phyloP scores from a whole-genome alignment of 768 basidiomycete genomes.

The Mycena alexandri region DNA sequence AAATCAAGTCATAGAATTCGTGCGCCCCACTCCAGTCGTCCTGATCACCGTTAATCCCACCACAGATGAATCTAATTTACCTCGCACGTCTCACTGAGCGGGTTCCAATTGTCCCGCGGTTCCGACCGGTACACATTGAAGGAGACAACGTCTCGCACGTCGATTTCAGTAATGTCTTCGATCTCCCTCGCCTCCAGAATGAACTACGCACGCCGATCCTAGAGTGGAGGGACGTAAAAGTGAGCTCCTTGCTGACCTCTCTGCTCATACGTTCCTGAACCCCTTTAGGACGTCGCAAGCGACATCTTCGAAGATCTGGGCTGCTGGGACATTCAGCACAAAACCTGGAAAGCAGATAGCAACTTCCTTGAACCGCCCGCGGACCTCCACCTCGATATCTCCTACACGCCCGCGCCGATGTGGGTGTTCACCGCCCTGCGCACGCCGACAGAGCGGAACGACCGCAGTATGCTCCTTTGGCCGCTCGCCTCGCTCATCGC shows the following conservation, averaged over 20 bases:
- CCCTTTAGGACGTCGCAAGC: conserved; percentile 40
- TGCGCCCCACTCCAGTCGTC: not conserved
- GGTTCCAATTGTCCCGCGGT: conserved; percentile 52
- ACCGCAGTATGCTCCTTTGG: conserved; percentile 34
- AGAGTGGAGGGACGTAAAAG: conserved; percentile 55
- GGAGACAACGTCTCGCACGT: conserved; percentile 36
- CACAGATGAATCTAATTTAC: conserved; percentile 50
- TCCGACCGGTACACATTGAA: conserved; percentile 47
- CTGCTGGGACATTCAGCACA: conserved; percentile 52
- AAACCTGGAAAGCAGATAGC: conserved; percentile 14
- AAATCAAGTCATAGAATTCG: conserved; percentile 26
- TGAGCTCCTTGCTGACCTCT: conserved; percentile 14
- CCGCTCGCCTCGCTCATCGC: conserved; percentile 37
- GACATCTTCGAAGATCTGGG: conserved; percentile 40
- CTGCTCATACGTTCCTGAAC: not conserved
- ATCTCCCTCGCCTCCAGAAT: conserved; percentile 46
- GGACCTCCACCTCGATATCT: conserved; percentile 32
- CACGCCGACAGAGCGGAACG: conserved; percentile 20
- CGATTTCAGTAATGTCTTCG: conserved; percentile 51
- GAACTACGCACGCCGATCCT: conserved; percentile 47
- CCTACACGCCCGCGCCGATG: conserved; percentile 37
- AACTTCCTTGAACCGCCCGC: conserved; percentile 11
- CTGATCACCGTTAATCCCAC: not conserved
- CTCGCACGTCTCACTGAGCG: conserved; percentile 49
- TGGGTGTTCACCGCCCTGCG: conserved; percentile 30